Evolutionary conservation across 2,329 filamentous ascomycete species (phyloP), one percentile per base, ranked within the genome.

Genomic region (Trichoderma sp.): DNA sequence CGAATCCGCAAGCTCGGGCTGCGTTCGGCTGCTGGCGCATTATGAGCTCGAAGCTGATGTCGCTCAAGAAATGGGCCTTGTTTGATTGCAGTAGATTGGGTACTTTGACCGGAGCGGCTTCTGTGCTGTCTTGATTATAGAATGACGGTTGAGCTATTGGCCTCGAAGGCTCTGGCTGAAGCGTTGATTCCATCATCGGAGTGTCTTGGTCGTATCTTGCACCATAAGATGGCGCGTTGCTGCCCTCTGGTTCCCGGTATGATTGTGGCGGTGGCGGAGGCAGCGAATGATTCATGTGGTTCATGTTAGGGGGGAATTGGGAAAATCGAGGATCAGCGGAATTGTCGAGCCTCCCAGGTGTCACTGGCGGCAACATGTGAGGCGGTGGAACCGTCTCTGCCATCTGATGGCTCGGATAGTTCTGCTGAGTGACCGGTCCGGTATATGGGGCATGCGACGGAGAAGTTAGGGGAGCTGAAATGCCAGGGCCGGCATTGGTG

Each of bases 1-100:
- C 92, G 77, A 94, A 95, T 1, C 92, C 92, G 75, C 92, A 96
- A 53, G 92, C 92, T 73, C 92, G 86, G 65, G 92, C 92, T 1
- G 92, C 92, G 21, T 88, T 84, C 10, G 92, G 92, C 75, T 95
- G 92, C 78, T 96, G 92, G 61, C 92, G 89, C 71, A 95, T 88
- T 19, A 57, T 73, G 5, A 81, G 73, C 5, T 70, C 72, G 68
- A 81, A 81, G 11, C 61, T 59, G n/a, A 77, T 74, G 58, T 72
- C 72, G 14, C 67, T 67, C 55, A 78, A 19, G 7, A 68, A 70
- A 5, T 70, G 63, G 3, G 69, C 69, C 53, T 74, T 71, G 43
- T 68, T 70, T 8, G 71, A 43, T 0, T 73, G 75, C 14, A 79
- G 49, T 1, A 78, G 71, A 62, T 78, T 79, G 4, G 76, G 75